Evolutionary conservation across 2,329 filamentous ascomycete species (phyloP), one percentile per base, ranked within the genome.

Genomic region (Xylaria multiplex): DNA sequence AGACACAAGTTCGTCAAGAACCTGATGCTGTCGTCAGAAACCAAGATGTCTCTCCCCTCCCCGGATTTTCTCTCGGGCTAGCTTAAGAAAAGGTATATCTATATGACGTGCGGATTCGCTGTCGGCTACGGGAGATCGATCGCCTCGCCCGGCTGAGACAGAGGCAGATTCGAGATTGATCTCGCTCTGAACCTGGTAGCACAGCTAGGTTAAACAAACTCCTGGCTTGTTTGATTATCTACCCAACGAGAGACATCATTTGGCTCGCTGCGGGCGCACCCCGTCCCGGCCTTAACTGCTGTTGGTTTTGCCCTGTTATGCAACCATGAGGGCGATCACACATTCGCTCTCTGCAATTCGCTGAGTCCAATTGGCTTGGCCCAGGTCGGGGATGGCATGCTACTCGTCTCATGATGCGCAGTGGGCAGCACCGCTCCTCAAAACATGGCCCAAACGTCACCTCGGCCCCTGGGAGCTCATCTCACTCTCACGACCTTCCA

Each of bases 371-470:
- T 14, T 59, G 45, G 64, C 35, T 24, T 22, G 45, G 49, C 32
- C 55, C 32, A 60, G 24, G 48, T 52, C 43, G 50, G 27, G 40
- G 54, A 37, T 35, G 30, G 13, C 35, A 50, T 55, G 46, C 37
- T 32, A 35, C 52, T 50, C 14, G 64, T 66, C 60, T 56, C 60
- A 60, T 37, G 45, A 59, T 66, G 56, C 49, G 19, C 13, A 40
- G 59, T 45, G 46, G 45, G n/a, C 13, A 53, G 19, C 30, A 37
- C 42, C 14, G 35, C 42, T 3, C 27, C 43, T 27, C 59, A 54
- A 66, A 66, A 66, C 64, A 64, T 42, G 57, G 52, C 40, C 64
- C 53, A 66, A 66, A 66, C 64, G 55, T 59, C 64, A 27, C n/a
- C 22, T 30, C n/a, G 56, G 35, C 60, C 64, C 64, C 60, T 63